Evolutionary conservation across 805 yeast species (phyloP).

Genomic region (Barnettozyma californica): DNA sequence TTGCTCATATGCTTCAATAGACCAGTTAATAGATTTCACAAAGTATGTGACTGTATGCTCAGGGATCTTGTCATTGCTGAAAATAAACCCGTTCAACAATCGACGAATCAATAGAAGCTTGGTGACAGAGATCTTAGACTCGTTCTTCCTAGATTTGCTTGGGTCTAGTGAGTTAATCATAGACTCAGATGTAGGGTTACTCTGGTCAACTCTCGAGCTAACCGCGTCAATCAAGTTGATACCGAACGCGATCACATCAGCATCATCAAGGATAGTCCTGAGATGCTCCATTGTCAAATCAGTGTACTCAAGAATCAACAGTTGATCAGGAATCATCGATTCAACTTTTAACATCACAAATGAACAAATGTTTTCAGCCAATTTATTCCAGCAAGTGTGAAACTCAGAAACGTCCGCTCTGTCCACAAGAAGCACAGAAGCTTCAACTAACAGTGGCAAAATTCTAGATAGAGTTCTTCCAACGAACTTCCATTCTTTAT

Average conservation of each 20-base stretch:
- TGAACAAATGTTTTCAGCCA: constrained; percentile 30
- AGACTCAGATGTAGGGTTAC: constrained; percentile 31
- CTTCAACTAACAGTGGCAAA: constrained; percentile 44
- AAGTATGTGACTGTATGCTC: constrained; percentile 40
- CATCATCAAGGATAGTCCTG: constrained; percentile 33
- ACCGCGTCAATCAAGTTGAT: constrained; percentile 45
- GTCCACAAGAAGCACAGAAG: constrained; percentile 29
- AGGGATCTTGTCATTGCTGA: constrained; percentile 24
- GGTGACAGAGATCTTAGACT: constrained; percentile 49
- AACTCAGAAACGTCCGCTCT: constrained; percentile 20
- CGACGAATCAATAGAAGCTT: constrained; percentile 61
- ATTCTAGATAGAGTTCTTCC: constrained; percentile 63
- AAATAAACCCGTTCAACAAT: constrained; percentile 36
- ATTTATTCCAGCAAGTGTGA: constrained; percentile 25
- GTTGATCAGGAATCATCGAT: constrained; percentile 53
- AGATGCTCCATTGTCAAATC: constrained; percentile 49
- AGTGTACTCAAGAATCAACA: constrained; percentile 52
- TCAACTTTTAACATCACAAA: constrained; percentile 46
- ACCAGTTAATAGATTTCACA: constrained; percentile 45
- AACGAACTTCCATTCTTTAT: constrained; percentile 52
- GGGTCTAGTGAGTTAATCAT: background rate
- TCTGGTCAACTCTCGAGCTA: constrained; percentile 43
- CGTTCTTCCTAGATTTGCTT: constrained; percentile 21
- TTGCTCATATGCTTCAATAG: constrained; percentile 50
- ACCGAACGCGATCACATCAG: constrained; percentile 36